Base-by-base conservation (phyloP, 2,329 filamentous ascomycete species). In the Diaporthe nobilis region DNA sequence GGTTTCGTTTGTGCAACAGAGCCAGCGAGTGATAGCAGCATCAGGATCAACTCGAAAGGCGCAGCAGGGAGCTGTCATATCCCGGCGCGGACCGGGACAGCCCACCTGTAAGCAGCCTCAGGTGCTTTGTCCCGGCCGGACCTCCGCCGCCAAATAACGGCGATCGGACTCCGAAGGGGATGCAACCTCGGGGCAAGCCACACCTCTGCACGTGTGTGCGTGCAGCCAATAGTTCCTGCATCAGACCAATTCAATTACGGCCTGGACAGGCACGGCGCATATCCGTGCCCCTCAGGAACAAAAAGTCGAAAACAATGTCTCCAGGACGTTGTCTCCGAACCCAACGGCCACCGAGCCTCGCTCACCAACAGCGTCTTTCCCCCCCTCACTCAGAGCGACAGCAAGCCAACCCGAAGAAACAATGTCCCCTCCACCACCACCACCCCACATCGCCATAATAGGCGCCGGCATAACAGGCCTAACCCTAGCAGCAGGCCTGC, bases 381-480 rank as follows among this genome's bases (percentile, higher is more conserved):
- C n/a, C n/a, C 22, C 17, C 15, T 20, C 47, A 20, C 47, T 39
- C 15, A 12, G 31, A 2, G 17, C 6, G 17, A 63, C 10, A n/a
- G 28, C 13, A 22, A 39, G 7, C 25, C 37, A 34, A 10, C n/a
- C 31, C 15, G 10, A 34, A 28, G 25, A 53, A 4, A n/a, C 25
- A 12, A 53, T 31, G 42, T 42, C 55, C 6, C 17, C 42, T 4
- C 2, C 28, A 15, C 44, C 15, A 4, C 42, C 15, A 4, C 42
- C 13, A 3, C 53, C 83, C 25, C 78, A 81, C 47, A 79, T 89
- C 57, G 88, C 87, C 71, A 86, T 90, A 28, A 80, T 90, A 20
- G 91, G 85, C 77, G 90, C 83, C 72, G 91, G 85, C 79, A 90
- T 86, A 75, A 89, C 86, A 4, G 89, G 88, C 10, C 79, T 90